Base-by-base conservation (phyloP, 2,329 filamentous ascomycete genomes). In the Fusarium devonianum region DNA sequence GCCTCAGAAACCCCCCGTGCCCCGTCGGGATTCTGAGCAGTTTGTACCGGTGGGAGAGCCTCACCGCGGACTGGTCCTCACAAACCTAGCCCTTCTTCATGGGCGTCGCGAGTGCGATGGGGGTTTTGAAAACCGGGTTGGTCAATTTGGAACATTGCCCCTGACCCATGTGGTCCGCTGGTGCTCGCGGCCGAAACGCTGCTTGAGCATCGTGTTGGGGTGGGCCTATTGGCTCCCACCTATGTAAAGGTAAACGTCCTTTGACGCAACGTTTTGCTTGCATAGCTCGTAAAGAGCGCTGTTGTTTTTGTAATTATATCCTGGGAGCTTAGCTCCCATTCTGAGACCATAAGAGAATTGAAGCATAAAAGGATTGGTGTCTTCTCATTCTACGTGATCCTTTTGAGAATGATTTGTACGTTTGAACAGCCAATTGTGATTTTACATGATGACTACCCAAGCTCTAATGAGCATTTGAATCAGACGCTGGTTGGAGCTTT, bases 1-100 rank as follows among this genome's bases (percentile, higher is more conserved):
- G 70, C 67, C 59, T 39, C 44, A 51, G 56, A 56, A 64, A 65
- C 64, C 65, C 68, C 64, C 63, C 58, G 61, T 58, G 51, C 44
- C 40, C 60, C 60, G 49, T 51, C 52, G 55, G 67, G 64, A 62
- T 66, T 64, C 66, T 50, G 60, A 62, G 50, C 48, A 54, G 36
- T 26, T 36, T 18, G 41, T 36, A 55, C 37, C 60, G 64, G 65
- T 61, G 66, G 50, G 58, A 67, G 60, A 62, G 62, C 62, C 62
- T 52, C 64, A 62, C 65, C 60, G 60, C 67, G 71, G 71, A 73
- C 72, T 73, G 69, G 72, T 68, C 69, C 69, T 72, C 70, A 66
- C 32, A 58, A 56, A 53, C 60, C 49, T 60, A 59, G 59, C 50
- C 21, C 28, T 63, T 56, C 56, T 43, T 36, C 14, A 13, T 25